Percentiles rank a stretch among this genome's conserved stretches.
phyloP scores from a whole-genome alignment of 108 stramenopile species.

The Nannochloropsis oceanica region DNA sequence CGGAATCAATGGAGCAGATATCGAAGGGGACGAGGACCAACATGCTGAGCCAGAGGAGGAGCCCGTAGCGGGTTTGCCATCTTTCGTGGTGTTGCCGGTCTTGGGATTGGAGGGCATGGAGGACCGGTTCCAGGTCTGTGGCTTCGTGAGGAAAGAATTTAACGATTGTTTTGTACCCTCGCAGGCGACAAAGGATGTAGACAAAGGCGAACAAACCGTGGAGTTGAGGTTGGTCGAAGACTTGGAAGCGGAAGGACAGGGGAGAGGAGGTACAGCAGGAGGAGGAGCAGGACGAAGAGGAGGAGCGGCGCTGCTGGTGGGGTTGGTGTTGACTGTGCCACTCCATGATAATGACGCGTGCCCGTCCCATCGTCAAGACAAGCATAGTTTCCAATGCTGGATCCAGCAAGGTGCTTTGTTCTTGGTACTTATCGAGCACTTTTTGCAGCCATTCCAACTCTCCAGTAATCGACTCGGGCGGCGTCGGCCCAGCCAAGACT shows the following conservation, averaged over 20 bases:
- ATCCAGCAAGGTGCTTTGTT: constrained; percentile 79
- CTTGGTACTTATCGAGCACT: constrained; percentile 71
- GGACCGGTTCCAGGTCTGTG: constrained; percentile 66
- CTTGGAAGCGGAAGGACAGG: constrained; percentile 5
- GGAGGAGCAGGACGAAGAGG: too few relatives aligned
- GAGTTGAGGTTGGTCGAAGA: constrained; percentile 31
- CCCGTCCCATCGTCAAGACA: constrained; percentile 15
- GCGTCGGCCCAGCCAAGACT: not conserved
- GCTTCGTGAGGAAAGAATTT: constrained; percentile 76
- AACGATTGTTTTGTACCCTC: constrained; percentile 69
- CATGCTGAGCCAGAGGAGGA: constrained; percentile 89
- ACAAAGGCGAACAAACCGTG: constrained; percentile 54
- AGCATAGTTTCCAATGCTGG: constrained; percentile 58
- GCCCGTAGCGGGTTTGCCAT: constrained; percentile 81
- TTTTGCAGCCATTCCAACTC: constrained; percentile 10
- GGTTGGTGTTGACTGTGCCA: not conserved
- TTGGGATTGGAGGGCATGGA: constrained; percentile 45
- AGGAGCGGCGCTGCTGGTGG: not conserved
- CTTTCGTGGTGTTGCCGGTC: constrained; percentile 39
- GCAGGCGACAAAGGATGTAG: constrained; percentile 75
- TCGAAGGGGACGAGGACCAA: constrained; percentile 88
- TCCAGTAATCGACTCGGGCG: not conserved
- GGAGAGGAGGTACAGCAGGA: not conserved
- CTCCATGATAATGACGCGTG: not conserved
- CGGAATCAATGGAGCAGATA: constrained; percentile 58